These are phyloP conservation scores for Aureobasidium sp. DNA, from an alignment of 2,329 filamentous ascomycete species.

Conservation along the genomic window DNA sequence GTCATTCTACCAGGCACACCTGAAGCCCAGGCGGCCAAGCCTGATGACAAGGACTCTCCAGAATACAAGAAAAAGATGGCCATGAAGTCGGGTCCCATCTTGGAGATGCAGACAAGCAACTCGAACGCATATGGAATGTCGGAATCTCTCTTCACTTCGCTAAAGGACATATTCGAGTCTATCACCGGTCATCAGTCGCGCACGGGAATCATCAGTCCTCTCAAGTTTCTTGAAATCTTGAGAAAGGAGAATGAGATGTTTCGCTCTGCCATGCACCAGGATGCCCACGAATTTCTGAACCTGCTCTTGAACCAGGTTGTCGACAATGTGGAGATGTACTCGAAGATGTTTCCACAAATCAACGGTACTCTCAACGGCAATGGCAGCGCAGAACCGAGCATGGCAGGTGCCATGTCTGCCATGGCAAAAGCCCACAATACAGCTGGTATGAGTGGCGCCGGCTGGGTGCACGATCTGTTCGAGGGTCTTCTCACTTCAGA, in stretches of 20 bases:
- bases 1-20: conserved; percentile 14
- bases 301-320: conserved; percentile 94
- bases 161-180: conserved; percentile 94
- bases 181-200: conserved; percentile 72
- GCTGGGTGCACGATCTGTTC: conserved; percentile 97
- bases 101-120: conserved; percentile 78
- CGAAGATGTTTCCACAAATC: conserved; percentile 46
- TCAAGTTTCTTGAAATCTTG: conserved; percentile 88
- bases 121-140: conserved; percentile 78
- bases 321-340: conserved; percentile 83
- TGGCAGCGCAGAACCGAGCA: conserved; percentile 13
- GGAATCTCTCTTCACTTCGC: conserved; percentile 84
- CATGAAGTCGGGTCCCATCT: conserved; percentile 74
- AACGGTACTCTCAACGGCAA: conserved; percentile 18
- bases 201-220: conserved; percentile 83
- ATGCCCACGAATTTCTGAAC: conserved; percentile 95
- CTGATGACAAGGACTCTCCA: conserved; percentile 87
- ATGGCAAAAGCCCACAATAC: conserved; percentile 16
- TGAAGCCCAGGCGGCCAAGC: conserved; percentile 38
- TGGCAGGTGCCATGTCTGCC: conserved; percentile 14
- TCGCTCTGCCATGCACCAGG: conserved; percentile 92
- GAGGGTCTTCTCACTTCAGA: conserved; percentile 92
- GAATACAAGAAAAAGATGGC: conserved; percentile 98
- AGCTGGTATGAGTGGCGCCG: conserved; percentile 27
- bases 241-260: conserved; percentile 97